A percentile compares a stretch with the other conserved stretches of the same genome.
Evolutionary conservation across 768 basidiomycete genomes (phyloP).

Genomic region (Russula virescens): DNA sequence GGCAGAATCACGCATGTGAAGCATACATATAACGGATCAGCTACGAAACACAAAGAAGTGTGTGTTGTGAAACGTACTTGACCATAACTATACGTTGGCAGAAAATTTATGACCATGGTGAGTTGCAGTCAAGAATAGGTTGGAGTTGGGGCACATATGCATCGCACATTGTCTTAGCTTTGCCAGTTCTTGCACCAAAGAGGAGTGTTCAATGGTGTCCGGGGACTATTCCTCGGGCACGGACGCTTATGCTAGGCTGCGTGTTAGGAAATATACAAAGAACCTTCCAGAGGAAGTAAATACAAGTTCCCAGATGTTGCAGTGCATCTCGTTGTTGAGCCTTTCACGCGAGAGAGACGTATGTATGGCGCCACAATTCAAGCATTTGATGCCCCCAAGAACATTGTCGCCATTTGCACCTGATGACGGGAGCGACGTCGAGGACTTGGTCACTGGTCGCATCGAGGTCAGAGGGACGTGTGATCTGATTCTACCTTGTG

Average conservation of each 20-base stretch:
- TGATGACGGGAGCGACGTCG: slow-evolving; percentile 24
- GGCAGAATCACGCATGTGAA: slow-evolving; percentile 82
- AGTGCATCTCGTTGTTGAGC: slow-evolving; percentile 82
- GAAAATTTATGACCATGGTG: background rate
- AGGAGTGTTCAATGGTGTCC: slow-evolving; percentile 77
- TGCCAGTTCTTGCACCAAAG: slow-evolving; percentile 89
- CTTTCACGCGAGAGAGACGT: slow-evolving; percentile 85
- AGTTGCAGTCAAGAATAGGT: background rate
- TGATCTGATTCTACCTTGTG: slow-evolving; percentile 9
- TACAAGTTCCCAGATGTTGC: slow-evolving; percentile 82
- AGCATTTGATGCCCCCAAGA: slow-evolving; percentile 63
- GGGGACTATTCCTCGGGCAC: slow-evolving; percentile 75
- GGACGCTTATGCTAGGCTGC: slow-evolving; percentile 71
- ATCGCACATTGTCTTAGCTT: slow-evolving; percentile 87
- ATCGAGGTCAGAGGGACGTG: slow-evolving; percentile 58
- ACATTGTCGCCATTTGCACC: slow-evolving; percentile 35
- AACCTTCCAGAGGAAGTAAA: slow-evolving; percentile 28
- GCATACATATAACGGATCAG: slow-evolving; percentile 27
- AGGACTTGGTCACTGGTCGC: slow-evolving; percentile 39
- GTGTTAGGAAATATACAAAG: background rate
- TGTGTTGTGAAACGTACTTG: slow-evolving; percentile 53
- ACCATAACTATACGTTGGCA: slow-evolving; percentile 56
- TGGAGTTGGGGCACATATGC: slow-evolving; percentile 49
- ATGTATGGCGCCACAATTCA: slow-evolving; percentile 84
- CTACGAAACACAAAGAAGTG: background rate